Evolutionary conservation across 139 green algal genomes (phyloP).

Genomic region (Volvox reticuliferus): DNA sequence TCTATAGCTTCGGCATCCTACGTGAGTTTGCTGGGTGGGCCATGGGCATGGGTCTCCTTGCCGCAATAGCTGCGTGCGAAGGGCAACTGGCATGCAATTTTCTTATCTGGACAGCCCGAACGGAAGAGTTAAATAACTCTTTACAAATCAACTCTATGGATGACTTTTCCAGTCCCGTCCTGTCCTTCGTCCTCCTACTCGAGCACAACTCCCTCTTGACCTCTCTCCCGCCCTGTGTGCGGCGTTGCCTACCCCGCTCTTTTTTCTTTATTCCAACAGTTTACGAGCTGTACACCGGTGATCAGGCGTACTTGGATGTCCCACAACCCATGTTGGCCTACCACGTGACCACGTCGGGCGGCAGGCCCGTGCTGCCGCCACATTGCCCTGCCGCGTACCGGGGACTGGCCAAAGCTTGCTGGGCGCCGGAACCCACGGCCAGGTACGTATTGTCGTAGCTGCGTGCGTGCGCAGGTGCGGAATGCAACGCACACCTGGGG

Average conservation of each 20-base stretch:
- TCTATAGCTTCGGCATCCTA: slow-evolving; percentile 23
- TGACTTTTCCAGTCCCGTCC: too few species aligned
- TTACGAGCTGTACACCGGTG: slow-evolving; percentile 42
- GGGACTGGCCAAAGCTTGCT: slow-evolving; percentile 26
- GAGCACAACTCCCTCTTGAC: background rate
- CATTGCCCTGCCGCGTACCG: slow-evolving; percentile 4
- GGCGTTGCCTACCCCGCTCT: background rate
- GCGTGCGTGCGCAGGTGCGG: too few species aligned
- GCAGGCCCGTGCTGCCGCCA: slow-evolving; percentile 9
- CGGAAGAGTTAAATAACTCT: too few species aligned
- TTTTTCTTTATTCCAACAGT: background rate
- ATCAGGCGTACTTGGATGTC: slow-evolving; percentile 32
- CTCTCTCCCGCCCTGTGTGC: background rate
- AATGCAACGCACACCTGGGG: too few species aligned
- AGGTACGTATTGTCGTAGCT: background rate
- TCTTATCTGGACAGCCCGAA: too few species aligned
- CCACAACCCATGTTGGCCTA: slow-evolving; percentile 45
- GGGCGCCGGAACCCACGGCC: background rate
- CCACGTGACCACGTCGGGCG: slow-evolving; percentile 29
- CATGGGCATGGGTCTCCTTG: too few species aligned
- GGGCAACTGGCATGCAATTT: too few species aligned
- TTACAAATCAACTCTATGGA: too few species aligned
- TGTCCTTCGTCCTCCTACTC: too few species aligned
- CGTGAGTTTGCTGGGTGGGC: background rate
- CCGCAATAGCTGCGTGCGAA: too few species aligned